phyloP scores from a whole-genome alignment of 106 monocot genomes.

The Ottelia alismoides region DNA sequence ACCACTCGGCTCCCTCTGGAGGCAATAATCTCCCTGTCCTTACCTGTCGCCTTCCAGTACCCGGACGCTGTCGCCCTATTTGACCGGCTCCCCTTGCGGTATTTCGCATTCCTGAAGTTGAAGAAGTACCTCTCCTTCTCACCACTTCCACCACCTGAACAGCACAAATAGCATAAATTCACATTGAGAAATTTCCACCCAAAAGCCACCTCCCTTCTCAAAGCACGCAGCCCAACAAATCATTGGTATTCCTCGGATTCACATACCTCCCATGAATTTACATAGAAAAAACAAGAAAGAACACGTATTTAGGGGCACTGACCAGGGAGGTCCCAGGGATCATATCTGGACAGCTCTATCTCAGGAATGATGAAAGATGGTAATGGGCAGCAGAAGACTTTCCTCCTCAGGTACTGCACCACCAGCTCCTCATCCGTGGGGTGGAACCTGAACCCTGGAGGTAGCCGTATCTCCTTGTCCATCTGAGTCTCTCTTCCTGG shows the following conservation, averaged over 20 bases:
- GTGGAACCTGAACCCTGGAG: slow-evolving; percentile 83
- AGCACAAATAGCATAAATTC: neutral
- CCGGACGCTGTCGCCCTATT: slow-evolving; percentile 52
- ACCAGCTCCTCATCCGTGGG: slow-evolving; percentile 85
- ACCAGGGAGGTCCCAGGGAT: slow-evolving; percentile 81
- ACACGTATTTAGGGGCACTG: too few relatives aligned
- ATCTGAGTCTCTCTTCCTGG: slow-evolving; percentile 7
- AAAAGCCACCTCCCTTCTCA: too few relatives aligned
- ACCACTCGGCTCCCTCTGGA: slow-evolving; percentile 27
- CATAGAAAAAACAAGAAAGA: too few relatives aligned
- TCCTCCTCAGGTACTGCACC: slow-evolving; percentile 61
- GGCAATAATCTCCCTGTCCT: slow-evolving; percentile 36
- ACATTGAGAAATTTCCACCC: too few relatives aligned
- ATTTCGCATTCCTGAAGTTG: slow-evolving; percentile 38
- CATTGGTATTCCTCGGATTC: too few relatives aligned
- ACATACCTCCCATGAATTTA: too few relatives aligned
- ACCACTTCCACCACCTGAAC: slow-evolving; percentile 27
- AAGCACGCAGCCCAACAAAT: too few relatives aligned
- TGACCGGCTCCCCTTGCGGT: slow-evolving; percentile 33
- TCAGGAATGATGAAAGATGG: slow-evolving; percentile 72
- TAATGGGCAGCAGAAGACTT: slow-evolving; percentile 46
- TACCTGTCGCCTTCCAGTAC: slow-evolving; percentile 89
- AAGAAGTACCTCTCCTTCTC: slow-evolving; percentile 77
- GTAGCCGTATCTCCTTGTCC: slow-evolving; percentile 23
- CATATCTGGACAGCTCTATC: slow-evolving; percentile 35